Base-by-base conservation (phyloP, 805 yeast species). In the Brettanomyces bruxellensis region DNA sequence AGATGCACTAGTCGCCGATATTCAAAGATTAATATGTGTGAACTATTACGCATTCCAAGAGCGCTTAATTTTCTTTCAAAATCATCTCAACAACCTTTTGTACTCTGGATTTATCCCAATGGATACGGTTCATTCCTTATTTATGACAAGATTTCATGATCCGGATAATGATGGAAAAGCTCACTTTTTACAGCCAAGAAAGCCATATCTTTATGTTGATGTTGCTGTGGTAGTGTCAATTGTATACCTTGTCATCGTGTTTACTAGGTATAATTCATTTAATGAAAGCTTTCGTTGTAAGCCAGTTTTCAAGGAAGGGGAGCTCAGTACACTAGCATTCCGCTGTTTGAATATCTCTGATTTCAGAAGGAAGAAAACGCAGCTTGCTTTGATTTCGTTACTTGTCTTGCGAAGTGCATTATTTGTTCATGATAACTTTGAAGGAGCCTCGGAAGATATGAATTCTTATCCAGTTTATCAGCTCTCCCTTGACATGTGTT, bases 391-490 rank as follows among this genome's bases (percentile, higher is more conserved):
- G 45, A 13, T 43, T 8, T 11, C 45, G 7, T 12, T 43, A 6
- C 9, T 43, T 8, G 13, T 36, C 13, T 13, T 41, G 11, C 14
- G 38, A 22, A 32, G 35, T 34, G 38, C 38, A 9, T 9, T 48
- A 12, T 44, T 34, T 23, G 22, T 22, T 9, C 40, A 39, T 25
- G 49, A 50, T 6, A 18, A 40, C 38, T 23, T 30, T 22, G 41
- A 44, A 13, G 40, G 38, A 4, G 36, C 35, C 5, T 25, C 41
- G 22, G 49, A 45, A 9, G 40, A 44, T 12, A 34, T 23, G 13
- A 25, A 42, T 13, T 47, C 54, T 3, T 51, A 44, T 34, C 38
- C 49, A 13, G 4, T 48, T 4, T 50, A 36, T 32, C 53, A 50
- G 41, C 22, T 36, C 13, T 44, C 41, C 18, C n/a, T 50, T 3